A percentile compares a stretch with the other conserved stretches of the same genome.
phyloP scores from a whole-genome alignment of 441 rosid species.

The Euphorbia schlechtendalii region DNA sequence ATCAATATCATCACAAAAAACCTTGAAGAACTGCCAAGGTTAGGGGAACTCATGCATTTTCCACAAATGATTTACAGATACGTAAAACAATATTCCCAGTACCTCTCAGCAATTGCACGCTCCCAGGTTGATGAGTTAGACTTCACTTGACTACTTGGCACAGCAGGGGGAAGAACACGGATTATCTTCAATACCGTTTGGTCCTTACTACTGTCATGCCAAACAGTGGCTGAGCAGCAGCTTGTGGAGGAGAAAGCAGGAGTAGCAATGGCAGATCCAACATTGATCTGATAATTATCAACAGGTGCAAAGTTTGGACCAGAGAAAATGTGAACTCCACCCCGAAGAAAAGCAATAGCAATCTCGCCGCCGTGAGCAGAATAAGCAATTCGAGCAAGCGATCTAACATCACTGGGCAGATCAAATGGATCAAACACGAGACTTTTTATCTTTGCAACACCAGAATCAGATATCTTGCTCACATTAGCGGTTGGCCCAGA shows the following conservation, averaged over 20 bases:
- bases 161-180: constrained; percentile 96
- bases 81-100: neutral
- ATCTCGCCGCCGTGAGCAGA: constrained; percentile 99
- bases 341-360: constrained; percentile 91
- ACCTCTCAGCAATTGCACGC: constrained; percentile 99
- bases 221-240: constrained; percentile 98
- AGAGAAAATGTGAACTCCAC: constrained; percentile 97
- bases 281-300: constrained; percentile 92
- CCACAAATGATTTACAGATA: neutral
- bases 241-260: constrained; percentile 99
- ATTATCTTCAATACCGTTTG: constrained; percentile 82
- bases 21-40: neutral
- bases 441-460: constrained; percentile 55
- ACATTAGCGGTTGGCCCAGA: constrained; percentile 50
- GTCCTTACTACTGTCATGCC: constrained; percentile 87
- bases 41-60: neutral
- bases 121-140: constrained; percentile 84
- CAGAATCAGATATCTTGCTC: constrained; percentile 47
- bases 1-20: constrained; percentile 11
- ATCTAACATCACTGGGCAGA: constrained; percentile 93
- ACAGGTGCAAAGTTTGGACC: constrained; percentile 90
- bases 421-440: constrained; percentile 96
- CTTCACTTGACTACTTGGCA: constrained; percentile 70
- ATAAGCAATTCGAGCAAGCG: constrained; percentile 91
- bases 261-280: constrained; percentile 94